A percentile compares a stretch with the other conserved stretches of the same genome.
Conservation (phyloP, 2,329 filamentous ascomycete genomes). For the Saccharata proteae region DNA sequence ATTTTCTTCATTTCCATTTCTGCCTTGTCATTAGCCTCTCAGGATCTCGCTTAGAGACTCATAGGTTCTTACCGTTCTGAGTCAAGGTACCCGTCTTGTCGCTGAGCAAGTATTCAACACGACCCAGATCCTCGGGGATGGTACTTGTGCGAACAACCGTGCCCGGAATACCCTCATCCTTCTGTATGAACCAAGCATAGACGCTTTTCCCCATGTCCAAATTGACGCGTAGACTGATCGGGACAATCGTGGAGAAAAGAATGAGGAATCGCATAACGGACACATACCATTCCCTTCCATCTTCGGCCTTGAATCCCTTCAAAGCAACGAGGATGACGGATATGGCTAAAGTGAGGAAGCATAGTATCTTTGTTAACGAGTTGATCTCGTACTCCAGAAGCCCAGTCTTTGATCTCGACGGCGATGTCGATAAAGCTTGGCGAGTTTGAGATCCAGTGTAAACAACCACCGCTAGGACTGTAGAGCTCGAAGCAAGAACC, state of each 20-base stretch:
- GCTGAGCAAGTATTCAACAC: conserved; percentile 90
- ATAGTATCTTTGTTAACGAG: conserved; percentile 90
- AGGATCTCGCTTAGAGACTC: too few relatives aligned
- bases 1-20: conserved; percentile 99
- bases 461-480: conserved; percentile 76
- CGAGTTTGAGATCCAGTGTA: conserved; percentile 93
- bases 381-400: conserved; percentile 95
- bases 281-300: conserved; percentile 72
- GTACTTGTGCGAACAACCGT: conserved; percentile 94
- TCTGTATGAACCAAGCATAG: conserved; percentile 91
- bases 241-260: conserved; percentile 97
- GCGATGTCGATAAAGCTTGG: conserved; percentile 82
- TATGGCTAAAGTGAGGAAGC: conserved; percentile 71
- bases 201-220: conserved; percentile 94
- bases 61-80: conserved; percentile 61
- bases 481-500: conserved; percentile 84
- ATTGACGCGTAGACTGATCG: conserved; percentile 91
- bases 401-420: conserved; percentile 86
- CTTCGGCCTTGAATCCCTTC: conserved; percentile 60
- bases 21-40: conserved; percentile 17
- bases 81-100: conserved; percentile 98
- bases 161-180: conserved; percentile 77
- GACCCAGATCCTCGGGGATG: conserved; percentile 88
- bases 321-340: conserved; percentile 82
- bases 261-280: conserved; percentile 98